Conservation (phyloP, 2,329 filamentous ascomycete genomes). For the Cytospora leucostoma region DNA sequence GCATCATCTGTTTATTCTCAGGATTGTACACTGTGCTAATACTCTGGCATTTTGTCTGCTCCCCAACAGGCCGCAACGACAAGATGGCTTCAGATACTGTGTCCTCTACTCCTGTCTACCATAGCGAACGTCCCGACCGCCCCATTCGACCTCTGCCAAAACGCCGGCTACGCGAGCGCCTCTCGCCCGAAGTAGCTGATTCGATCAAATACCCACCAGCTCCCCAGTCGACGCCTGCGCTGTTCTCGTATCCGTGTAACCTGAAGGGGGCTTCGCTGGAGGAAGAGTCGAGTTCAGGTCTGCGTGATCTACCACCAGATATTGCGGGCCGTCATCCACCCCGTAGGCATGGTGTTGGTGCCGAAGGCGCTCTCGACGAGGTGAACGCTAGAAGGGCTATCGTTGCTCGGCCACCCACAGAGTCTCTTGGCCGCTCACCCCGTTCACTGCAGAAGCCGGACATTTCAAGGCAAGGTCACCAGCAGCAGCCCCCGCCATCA, state of each 20-base stretch:
- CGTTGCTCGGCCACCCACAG: constrained; percentile 50
- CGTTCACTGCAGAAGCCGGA: constrained; percentile 48
- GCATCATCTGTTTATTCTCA: constrained; percentile 14
- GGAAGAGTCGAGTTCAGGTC: constrained; percentile 45
- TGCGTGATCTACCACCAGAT: constrained; percentile 37
- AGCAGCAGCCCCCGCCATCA: constrained; percentile 62
- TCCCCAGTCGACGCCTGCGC: constrained; percentile 67
- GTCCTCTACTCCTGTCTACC: constrained; percentile 65
- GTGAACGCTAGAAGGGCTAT: constrained; percentile 43
- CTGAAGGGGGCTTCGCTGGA: constrained; percentile 39
- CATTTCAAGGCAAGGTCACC: constrained; percentile 46
- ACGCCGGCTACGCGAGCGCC: constrained; percentile 80
- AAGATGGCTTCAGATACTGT: constrained; percentile 72
- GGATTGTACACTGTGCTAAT: constrained; percentile 36
- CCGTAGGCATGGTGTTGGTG: constrained; percentile 56
- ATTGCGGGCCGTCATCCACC: constrained; percentile 37
- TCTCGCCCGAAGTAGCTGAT: constrained; percentile 82
- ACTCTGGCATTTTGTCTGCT: constrained; percentile 30
- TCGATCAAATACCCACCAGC: constrained; percentile 80
- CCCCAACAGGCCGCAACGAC: constrained; percentile 45
- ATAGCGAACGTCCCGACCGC: constrained; percentile 64
- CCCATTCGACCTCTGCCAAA: constrained; percentile 92
- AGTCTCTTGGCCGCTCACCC: constrained; percentile 45
- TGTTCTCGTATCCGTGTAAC: constrained; percentile 75
- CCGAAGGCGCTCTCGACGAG: constrained; percentile 65